A percentile compares a stretch with the other conserved stretches of the same genome.
These are phyloP conservation scores for Citrullus mucosospermus DNA, from an alignment of 306 rosid genomes.

Conservation along the genomic window DNA sequence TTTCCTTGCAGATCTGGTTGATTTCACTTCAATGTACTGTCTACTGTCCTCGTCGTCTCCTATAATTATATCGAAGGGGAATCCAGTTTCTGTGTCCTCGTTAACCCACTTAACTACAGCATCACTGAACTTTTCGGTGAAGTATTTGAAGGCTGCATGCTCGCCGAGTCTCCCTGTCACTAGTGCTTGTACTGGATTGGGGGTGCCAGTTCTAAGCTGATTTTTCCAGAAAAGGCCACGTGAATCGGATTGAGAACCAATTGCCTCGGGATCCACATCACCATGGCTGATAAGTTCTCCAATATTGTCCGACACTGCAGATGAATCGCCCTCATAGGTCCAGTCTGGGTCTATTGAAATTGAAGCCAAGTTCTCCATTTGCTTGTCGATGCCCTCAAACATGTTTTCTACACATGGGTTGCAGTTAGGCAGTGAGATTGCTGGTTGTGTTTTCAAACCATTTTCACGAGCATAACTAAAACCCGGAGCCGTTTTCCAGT, in stretches of 20 bases:
- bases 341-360: constrained; percentile 27
- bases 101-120: constrained; percentile 62
- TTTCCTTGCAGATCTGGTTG: constrained; percentile 59
- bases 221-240: constrained; percentile 23
- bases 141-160: constrained; percentile 51
- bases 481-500: constrained; percentile 82
- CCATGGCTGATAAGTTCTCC: constrained; percentile 20
- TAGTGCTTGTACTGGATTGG: constrained; percentile 31
- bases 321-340: constrained; percentile 26
- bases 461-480: constrained; percentile 47
- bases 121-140: constrained; percentile 27
- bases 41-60: constrained; percentile 18
- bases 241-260: constrained; percentile 4
- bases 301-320: constrained; percentile 15
- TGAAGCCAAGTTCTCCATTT: constrained; percentile 25
- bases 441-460: constrained; percentile 42
- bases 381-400: constrained; percentile 15
- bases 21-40: constrained; percentile 76
- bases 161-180: constrained; percentile 67
- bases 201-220: constrained; percentile 37
- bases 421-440: constrained; percentile 15
- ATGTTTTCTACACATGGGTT: constrained; percentile 12
- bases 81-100: constrained; percentile 51
- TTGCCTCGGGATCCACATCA: constrained; percentile 15
- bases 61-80: constrained; percentile 55